phyloP scores from a whole-genome alignment of 208 protist species.

The Trypanosoma caninum region DNA sequence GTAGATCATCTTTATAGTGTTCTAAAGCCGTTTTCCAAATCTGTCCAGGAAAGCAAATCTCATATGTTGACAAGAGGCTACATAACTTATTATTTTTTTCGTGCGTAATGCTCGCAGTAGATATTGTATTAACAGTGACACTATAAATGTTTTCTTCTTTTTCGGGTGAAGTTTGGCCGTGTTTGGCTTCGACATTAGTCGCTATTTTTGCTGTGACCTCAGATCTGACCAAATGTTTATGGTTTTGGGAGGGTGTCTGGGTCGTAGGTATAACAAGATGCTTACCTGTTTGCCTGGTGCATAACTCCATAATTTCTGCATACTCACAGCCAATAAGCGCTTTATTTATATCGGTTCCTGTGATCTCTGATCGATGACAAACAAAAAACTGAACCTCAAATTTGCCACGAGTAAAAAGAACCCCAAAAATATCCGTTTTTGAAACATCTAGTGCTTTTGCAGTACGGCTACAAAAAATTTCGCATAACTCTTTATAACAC shows the following conservation, averaged over 20 bases:
- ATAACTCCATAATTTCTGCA: slow-evolving; percentile 2
- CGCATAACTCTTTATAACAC: slow-evolving; percentile 26
- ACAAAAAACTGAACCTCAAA: slow-evolving; percentile 42
- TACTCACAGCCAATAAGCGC: background rate
- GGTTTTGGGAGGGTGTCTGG: background rate
- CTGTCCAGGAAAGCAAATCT: slow-evolving; percentile 27
- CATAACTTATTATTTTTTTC: no score
- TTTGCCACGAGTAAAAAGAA: slow-evolving; percentile 11
- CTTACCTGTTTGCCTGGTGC: background rate
- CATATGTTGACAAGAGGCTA: slow-evolving; percentile 30
- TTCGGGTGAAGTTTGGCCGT: no score
- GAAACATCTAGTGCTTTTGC: slow-evolving; percentile 27
- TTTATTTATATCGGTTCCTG: slow-evolving; percentile 9
- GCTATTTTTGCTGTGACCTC: no score
- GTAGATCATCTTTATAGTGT: slow-evolving; percentile 2
- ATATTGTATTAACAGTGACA: no score
- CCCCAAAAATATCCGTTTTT: slow-evolving; percentile 33
- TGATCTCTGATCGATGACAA: slow-evolving; percentile 22
- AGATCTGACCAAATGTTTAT: no score
- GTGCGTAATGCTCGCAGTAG: no score
- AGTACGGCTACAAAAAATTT: slow-evolving; percentile 26
- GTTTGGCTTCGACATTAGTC: no score
- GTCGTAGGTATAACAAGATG: background rate
- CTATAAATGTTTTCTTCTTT: no score
- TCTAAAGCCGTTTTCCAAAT: slow-evolving; percentile 26